Evolutionary conservation across 2,329 filamentous ascomycete species (phyloP).

Genomic region (Aspergillus eucalypticola): DNA sequence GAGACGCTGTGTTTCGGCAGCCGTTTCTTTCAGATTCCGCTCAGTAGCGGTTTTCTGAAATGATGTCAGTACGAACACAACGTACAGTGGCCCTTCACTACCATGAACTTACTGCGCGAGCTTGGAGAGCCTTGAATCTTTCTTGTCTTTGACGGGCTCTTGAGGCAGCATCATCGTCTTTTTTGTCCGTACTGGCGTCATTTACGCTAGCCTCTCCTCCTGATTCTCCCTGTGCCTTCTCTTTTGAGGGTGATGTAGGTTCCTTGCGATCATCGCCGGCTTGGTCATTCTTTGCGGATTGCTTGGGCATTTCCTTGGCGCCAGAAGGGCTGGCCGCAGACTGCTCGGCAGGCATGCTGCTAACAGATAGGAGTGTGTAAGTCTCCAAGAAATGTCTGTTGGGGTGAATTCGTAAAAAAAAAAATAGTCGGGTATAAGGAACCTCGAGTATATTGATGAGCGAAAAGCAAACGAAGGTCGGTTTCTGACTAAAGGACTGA

Average conservation of each 20-base stretch:
- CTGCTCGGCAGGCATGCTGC: slow-evolving; percentile 17
- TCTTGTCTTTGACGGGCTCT: slow-evolving; percentile 66
- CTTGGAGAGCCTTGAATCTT: slow-evolving; percentile 84
- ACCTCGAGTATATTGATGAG: background rate
- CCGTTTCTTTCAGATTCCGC: slow-evolving; percentile 77
- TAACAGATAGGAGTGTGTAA: background rate
- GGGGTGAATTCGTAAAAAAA: background rate
- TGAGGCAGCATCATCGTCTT: slow-evolving; percentile 28
- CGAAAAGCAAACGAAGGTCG: background rate
- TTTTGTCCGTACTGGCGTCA: slow-evolving; percentile 8
- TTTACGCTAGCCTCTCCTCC: background rate
- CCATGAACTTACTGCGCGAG: slow-evolving; percentile 60
- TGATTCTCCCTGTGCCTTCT: background rate
- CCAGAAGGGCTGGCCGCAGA: slow-evolving; percentile 16
- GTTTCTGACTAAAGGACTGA: background rate
- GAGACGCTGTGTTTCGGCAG: slow-evolving; percentile 76
- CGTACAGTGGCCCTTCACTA: background rate
- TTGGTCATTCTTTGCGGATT: slow-evolving; percentile 12
- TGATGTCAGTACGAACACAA: slow-evolving; percentile 22
- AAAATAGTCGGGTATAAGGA: background rate
- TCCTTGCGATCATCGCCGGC: slow-evolving; percentile 13
- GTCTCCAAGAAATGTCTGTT: too few relatives aligned
- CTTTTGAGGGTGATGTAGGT: slow-evolving; percentile 15
- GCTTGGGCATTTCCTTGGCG: slow-evolving; percentile 9
- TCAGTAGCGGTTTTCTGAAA: slow-evolving; percentile 44